Base-by-base conservation (phyloP, 441 rosid species). In the Theobroma grandiflorum region DNA sequence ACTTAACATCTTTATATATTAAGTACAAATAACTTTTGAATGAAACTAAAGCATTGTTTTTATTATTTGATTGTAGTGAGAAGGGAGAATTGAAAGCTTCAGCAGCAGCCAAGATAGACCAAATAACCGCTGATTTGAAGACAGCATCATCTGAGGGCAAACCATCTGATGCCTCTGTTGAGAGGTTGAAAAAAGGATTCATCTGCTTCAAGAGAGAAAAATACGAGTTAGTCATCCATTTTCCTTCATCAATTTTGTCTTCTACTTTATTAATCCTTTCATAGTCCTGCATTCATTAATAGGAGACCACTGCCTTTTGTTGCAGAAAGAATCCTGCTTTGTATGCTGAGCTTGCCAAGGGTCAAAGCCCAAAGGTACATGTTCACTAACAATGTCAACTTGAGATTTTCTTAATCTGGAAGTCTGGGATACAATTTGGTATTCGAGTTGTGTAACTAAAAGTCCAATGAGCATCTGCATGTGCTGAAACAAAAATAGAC, bases 141-240 rank as follows among this genome's bases (percentile, higher is more conserved):
- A 35, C 83, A 18, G 37, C 84, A 20, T 20, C 94, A 1, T n/a
- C 90, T 16, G 92, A 78, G 82, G 35, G 37, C 82, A 83, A 82
- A 65, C 83, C 85, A 15, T 85, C 83, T 80, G 84, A 90, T 70
- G 4, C 65, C 4, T 78, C 97, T 0, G 89, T 93, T 37, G 90
- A 94, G 69, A 81, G 89, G 85, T 72, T 97, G 22, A 97, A 93
- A 79, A 79, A 87, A 9, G 99, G 99, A 8, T 97, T 94, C 88
- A 87, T 90, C 82, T 26, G 84, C 85, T 97, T 94, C 97, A 95
- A 97, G 90, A 90, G 73, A 65, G 97, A 97, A 82, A 97, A 97
- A 93, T 97, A 86, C 78, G 95, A 92, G 99, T 96, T 67, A 59
- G 87, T 75, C 7, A 12, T 18, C 35, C 42, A 20, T 47, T 76